Base-by-base conservation (phyloP, 495 filamentous ascomycete species). In the Pyronema omphalodes region DNA sequence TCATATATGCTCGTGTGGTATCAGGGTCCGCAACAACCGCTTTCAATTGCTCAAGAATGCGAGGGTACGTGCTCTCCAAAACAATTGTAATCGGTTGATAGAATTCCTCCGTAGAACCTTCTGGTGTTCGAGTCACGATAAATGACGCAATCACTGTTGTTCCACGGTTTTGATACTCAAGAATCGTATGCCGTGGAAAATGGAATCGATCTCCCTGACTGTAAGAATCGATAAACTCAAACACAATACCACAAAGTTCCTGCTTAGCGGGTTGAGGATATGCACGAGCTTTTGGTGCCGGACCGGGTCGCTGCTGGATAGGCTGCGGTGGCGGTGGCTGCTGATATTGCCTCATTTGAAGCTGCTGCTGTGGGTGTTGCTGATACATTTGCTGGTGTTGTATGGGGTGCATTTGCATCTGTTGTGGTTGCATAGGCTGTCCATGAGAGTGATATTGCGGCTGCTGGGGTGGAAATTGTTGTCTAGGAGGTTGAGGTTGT, bases 41-140 rank as follows among this genome's bases (percentile, higher is more conserved):
- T 39, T 62, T 55, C 0, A 65, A 55, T 23, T 58, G 61, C 44
- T 65, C 62, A 14, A 65, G 44, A 15, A 55, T 58, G 33, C 56
- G 53, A 9, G 62, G 51, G 29, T 52, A 63, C 34, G 36, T 9
- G 7, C 54, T 54, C 46, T 65, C 58, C 11, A 66, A 51, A 7
- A 55, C 51, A 18, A 93, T 77, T 0, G 91, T 95, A 33, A 95
- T 72, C 2, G 89, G 86, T 60, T 94, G 86, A 66, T 93, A 95
- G 68, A 91, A 93, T 56, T 88, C 86, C 53, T 74, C 67, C 65
- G 73, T 55, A 52, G 71, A 15, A 71, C 72, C 61, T n/a, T 60
- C 52, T 4, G 61, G 58, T 56, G 72, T 76, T 37, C 75, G 76
- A 6, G 81, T 77, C 39, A 84, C 72, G 29, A 85, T 67, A 63